Percentiles rank a stretch among this genome's conserved stretches.
These are phyloP conservation scores for Leccinum obscurum DNA, from an alignment of 768 basidiomycete species.

Conservation along the genomic window DNA sequence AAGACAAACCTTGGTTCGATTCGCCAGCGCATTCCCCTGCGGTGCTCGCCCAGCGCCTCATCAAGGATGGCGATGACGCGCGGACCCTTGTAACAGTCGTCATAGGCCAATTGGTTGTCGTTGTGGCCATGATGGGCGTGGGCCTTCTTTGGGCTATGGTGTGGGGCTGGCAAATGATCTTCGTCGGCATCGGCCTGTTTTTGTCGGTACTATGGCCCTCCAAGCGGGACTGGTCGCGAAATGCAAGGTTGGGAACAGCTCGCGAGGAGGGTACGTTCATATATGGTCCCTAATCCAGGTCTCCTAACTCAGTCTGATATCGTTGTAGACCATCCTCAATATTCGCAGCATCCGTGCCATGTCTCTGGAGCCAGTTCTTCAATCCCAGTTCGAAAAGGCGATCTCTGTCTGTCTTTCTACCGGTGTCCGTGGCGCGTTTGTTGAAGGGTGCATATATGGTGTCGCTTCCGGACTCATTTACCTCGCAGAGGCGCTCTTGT, in stretches of 20 bases:
- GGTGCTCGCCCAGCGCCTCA: slow-evolving; percentile 67
- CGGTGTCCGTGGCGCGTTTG: slow-evolving; percentile 63
- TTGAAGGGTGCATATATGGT: too few relatives aligned
- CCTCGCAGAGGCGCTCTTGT: too few relatives aligned
- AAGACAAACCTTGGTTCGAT: slow-evolving; percentile 92
- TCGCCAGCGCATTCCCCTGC: slow-evolving; percentile 55
- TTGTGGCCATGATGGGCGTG: slow-evolving; percentile 75
- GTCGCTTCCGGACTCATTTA: too few relatives aligned
- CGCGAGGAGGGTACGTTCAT: slow-evolving; percentile 69
- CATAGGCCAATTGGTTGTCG: slow-evolving; percentile 69
- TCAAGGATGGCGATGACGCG: slow-evolving; percentile 92
- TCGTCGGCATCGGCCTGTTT: slow-evolving; percentile 86
- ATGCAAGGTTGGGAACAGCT: slow-evolving; percentile 80
- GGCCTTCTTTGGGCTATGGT: slow-evolving; percentile 90
- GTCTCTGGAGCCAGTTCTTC: slow-evolving; percentile 76
- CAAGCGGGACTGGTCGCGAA: slow-evolving; percentile 72
- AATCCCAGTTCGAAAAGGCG: slow-evolving; percentile 64
- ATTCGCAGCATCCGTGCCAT: slow-evolving; percentile 86
- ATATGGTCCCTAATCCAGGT: neutral
- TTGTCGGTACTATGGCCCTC: slow-evolving; percentile 68
- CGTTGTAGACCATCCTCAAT: slow-evolving; percentile 66
- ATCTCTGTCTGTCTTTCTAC: slow-evolving; percentile 58
- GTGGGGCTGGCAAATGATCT: slow-evolving; percentile 88
- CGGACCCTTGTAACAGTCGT: slow-evolving; percentile 60
- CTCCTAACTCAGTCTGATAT: slow-evolving; percentile 2